A percentile compares a stretch with the other conserved stretches of the same genome.
phyloP scores from a whole-genome alignment of 306 rosid genomes.

The Cicer judaicum region DNA sequence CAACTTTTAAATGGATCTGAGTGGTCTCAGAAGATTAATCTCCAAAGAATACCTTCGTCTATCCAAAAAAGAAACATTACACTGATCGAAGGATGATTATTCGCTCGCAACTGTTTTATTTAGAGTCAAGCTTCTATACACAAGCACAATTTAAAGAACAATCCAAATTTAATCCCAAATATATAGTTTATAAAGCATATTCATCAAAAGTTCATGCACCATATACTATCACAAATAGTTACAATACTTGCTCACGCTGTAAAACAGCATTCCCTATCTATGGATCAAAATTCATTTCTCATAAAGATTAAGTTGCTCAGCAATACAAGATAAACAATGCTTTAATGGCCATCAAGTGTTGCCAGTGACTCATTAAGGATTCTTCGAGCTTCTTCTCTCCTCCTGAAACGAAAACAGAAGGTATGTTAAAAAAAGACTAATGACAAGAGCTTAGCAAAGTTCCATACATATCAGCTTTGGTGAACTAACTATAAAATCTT shows the following conservation, averaged over 20 bases:
- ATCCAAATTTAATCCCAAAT: background rate
- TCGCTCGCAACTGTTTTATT: too few species aligned
- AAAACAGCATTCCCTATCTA: slow-evolving; percentile 19
- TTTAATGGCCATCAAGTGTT: slow-evolving; percentile 63
- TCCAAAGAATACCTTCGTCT: too few species aligned
- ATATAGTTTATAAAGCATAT: background rate
- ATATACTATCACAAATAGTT: background rate
- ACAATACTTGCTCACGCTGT: slow-evolving; percentile 12
- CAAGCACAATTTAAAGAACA: background rate
- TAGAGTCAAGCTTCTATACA: too few species aligned
- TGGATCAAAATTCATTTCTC: slow-evolving; percentile 5
- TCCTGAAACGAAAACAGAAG: slow-evolving; percentile 52
- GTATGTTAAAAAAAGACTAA: slow-evolving; percentile 5
- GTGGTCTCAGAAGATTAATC: too few species aligned
- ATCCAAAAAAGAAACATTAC: too few species aligned
- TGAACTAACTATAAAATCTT: background rate
- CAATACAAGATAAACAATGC: slow-evolving; percentile 10
- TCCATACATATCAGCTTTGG: background rate
- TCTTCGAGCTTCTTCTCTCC: slow-evolving; percentile 84
- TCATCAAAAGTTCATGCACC: background rate
- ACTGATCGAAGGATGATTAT: too few species aligned
- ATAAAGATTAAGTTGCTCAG: slow-evolving; percentile 13
- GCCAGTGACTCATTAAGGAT: slow-evolving; percentile 80
- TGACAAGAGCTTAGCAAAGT: background rate
- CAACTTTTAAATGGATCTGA: too few species aligned